Base-by-base conservation (phyloP, 2,329 filamentous ascomycete species). In the Pseudocercospora cruenta region DNA sequence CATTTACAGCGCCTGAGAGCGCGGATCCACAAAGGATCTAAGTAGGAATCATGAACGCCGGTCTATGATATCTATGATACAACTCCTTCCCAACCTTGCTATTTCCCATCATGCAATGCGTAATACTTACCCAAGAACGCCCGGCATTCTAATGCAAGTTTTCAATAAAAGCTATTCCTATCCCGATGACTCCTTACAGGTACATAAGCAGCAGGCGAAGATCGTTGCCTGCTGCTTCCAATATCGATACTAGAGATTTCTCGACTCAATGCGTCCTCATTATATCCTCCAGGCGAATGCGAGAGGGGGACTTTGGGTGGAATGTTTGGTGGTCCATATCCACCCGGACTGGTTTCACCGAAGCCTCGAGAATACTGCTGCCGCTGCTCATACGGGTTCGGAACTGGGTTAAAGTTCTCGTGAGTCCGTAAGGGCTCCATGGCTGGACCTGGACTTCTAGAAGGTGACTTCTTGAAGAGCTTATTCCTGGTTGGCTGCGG, bases 201-300 rank as follows among this genome's bases (percentile, higher is more conserved):
- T 58, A 73, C 73, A 70, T 70, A 76, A 57, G 69, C 70, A 54
- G 65, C 65, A 22, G 70, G 71, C 16, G 67, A 66, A 21, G 45
- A 58, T 8, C 66, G 58, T 9, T 58, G 54, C 31, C 67, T 58
- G 45, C 67, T 63, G 26, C 66, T 66, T 7, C 65, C 80, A 67
- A 83, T 79, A 67, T 84, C 81, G 67, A 83, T 82, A 69, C 76
- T 79, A 67, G 78, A 88, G 83, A 94, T 86, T 79, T 94, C 91
- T 69, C 92, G 83, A 78, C 90, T 85, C 60, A 94, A 79, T 21
- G 89, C 87, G 84, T 83, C 68, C 86, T 82, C 64, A 84, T 84
- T 26, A 16, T 70, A 73, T 19, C 65, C 68, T 43, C 79, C 59
- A 9, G 60, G 58, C 12, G 63, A 59, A 39, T 66, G 67, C 49